Base-by-base conservation (phyloP, 129 eudicot genomes). In the Oenanthe sinensis region DNA sequence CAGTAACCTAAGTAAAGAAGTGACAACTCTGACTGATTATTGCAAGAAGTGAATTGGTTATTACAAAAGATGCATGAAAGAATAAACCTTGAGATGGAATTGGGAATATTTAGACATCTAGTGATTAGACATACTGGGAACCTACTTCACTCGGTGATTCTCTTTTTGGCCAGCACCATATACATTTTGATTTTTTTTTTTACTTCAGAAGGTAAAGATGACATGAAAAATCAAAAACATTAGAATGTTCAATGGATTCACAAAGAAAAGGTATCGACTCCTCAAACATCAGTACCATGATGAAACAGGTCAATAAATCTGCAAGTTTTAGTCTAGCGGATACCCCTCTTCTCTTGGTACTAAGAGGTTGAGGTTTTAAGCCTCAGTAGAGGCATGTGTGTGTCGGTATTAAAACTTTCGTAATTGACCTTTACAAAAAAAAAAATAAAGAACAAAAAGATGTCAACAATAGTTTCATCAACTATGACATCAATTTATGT, bases 1-100 rank as follows among this genome's bases (percentile, higher is more conserved):
- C 89, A 77, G 98, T 91, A 75, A 93, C 98, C 98, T 93, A 78
- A 42, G 63, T n/a, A 78, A 50, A 24, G 68, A 30, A 60, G 68
- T 60, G 15, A n/a, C 68, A 60, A 13, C 15, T 7, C 26, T 54
- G 6, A 7, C 28, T 20, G 7, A 20, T 54, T 19, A 19, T 20
- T 54, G 7, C 65, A 24, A 28, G 39, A 26, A 12, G 19, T 13
- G 39, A 15, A 22, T 26, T 26, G 17, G 9, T 30, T 13, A 30
- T 28, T 30, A 30, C 10, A 44, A 69, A 73, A 43, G 20, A 60
- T 40, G 50, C 76, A 72, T 10, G 4, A 43, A 43, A 39, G 37
- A 5, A 43, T 40, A n/a, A 72, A 40, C 36, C 37, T 44, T 43
- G 13, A 44, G 15, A 43, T 72, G 30, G 17, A 6, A 58, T 58